A percentile compares a stretch with the other conserved stretches of the same genome.
Evolutionary conservation across 306 rosid species (phyloP).

Genomic region (Hippophae gyantsensis): DNA sequence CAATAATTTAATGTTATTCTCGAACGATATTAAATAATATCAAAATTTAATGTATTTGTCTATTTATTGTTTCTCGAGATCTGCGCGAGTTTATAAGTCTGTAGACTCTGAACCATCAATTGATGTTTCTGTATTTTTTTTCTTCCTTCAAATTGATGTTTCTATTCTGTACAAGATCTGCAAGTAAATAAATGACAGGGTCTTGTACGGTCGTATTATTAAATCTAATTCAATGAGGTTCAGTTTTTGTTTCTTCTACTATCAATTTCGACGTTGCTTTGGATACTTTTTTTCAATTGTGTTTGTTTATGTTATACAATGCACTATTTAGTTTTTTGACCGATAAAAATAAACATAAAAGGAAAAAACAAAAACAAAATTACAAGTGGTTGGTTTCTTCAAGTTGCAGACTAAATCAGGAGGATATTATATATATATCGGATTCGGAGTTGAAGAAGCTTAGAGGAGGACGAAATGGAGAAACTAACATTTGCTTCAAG

Average conservation of each 20-base stretch:
- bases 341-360: not conserved
- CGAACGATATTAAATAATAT: not conserved
- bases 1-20: not conserved
- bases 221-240: not conserved
- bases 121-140: not conserved
- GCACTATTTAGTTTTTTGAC: not conserved
- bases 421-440: no score
- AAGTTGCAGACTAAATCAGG: not conserved
- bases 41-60: not conserved
- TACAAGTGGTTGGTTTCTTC: no score
- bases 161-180: not conserved
- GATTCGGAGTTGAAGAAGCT: not conserved
- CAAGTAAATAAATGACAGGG: not conserved
- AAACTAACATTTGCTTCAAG: conserved; percentile 12
- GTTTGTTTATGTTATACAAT: not conserved
- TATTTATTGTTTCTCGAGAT: conserved; percentile 27
- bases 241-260: not conserved
- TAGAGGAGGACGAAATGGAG: conserved; percentile 15
- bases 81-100: conserved; percentile 7
- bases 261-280: not conserved
- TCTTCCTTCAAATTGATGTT: not conserved
- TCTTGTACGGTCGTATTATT: not conserved
- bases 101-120: not conserved
- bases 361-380: not conserved
- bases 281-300: not conserved